Conservation (phyloP, 495 filamentous ascomycete species). For the Chaetomidium leptoderma region DNA sequence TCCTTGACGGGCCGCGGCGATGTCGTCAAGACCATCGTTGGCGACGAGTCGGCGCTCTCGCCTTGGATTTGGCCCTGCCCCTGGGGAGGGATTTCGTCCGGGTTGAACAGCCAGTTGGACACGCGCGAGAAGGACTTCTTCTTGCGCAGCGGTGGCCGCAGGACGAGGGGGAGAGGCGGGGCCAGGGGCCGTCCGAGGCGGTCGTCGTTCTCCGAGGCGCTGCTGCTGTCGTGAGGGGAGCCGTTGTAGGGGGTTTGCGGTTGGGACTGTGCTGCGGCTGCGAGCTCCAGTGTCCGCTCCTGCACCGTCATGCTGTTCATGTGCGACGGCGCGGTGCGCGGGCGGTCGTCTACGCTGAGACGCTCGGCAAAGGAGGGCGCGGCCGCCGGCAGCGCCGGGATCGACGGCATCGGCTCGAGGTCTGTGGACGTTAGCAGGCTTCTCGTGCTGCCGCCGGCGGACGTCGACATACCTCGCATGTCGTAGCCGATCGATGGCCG, state of each 20-base stretch:
- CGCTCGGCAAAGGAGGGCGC: slow-evolving; percentile 50
- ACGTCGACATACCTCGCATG: slow-evolving; percentile 13
- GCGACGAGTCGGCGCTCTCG: slow-evolving; percentile 22
- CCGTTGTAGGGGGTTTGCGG: slow-evolving; percentile 2
- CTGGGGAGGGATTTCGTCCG: neutral
- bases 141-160: slow-evolving; percentile 49
- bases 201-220: neutral
- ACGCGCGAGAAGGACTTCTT: slow-evolving; percentile 57
- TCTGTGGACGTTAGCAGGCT: slow-evolving; percentile 26
- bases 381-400: slow-evolving; percentile 44
- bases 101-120: slow-evolving; percentile 52
- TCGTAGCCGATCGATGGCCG: slow-evolving; percentile 45
- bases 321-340: slow-evolving; percentile 34
- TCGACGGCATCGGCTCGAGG: slow-evolving; percentile 44
- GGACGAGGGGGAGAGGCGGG: slow-evolving; percentile 49
- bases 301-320: slow-evolving; percentile 14
- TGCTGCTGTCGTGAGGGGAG: neutral
- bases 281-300: slow-evolving; percentile 21
- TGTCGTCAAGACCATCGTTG: slow-evolving; percentile 36
- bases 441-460: neutral
- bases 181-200: slow-evolving; percentile 40
- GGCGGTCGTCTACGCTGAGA: slow-evolving; percentile 37
- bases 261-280: slow-evolving; percentile 23
- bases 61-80: neutral
- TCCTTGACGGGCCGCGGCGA: slow-evolving; percentile 42